These are phyloP conservation scores for Iris macrosiphon DNA, from an alignment of 106 monocot genomes.

Conservation along the genomic window DNA sequence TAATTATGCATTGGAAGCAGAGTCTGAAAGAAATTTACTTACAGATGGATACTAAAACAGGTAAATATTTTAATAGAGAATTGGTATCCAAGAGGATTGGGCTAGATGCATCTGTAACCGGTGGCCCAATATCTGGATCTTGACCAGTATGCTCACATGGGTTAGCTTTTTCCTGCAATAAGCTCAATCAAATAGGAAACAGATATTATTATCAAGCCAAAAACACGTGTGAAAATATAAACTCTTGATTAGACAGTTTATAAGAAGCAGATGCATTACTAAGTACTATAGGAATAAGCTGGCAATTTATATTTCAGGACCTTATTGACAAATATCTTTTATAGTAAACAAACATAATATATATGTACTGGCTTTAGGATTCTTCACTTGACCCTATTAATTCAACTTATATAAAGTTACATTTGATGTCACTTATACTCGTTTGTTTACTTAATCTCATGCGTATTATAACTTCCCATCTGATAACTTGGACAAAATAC, in stretches of 20 bases:
- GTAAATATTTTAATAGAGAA: conserved; percentile 28
- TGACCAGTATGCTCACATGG: conserved; percentile 17
- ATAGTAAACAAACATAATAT: background rate
- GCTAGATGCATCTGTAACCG: conserved; percentile 14
- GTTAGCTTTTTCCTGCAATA: conserved; percentile 24
- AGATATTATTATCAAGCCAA: background rate
- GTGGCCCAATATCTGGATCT: conserved; percentile 29
- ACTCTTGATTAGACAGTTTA: too few relatives aligned
- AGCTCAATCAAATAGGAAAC: conserved; percentile 1
- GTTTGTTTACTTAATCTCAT: too few relatives aligned
- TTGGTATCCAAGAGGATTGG: background rate
- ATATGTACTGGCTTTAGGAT: too few relatives aligned
- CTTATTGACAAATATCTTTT: background rate
- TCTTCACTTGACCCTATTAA: too few relatives aligned
- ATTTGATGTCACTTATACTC: too few relatives aligned
- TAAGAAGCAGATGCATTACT: background rate
- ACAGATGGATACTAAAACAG: conserved; percentile 56
- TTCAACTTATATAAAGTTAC: too few relatives aligned
- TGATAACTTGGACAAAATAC: too few relatives aligned
- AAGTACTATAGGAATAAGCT: background rate
- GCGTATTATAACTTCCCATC: too few relatives aligned
- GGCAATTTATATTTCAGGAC: background rate
- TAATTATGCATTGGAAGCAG: background rate
- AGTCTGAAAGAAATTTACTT: conserved; percentile 4
- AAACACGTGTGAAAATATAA: background rate